Evolutionary conservation across 192 early-diverging fungal genomes (phyloP).

Genomic region (Entomortierella parvispora): DNA sequence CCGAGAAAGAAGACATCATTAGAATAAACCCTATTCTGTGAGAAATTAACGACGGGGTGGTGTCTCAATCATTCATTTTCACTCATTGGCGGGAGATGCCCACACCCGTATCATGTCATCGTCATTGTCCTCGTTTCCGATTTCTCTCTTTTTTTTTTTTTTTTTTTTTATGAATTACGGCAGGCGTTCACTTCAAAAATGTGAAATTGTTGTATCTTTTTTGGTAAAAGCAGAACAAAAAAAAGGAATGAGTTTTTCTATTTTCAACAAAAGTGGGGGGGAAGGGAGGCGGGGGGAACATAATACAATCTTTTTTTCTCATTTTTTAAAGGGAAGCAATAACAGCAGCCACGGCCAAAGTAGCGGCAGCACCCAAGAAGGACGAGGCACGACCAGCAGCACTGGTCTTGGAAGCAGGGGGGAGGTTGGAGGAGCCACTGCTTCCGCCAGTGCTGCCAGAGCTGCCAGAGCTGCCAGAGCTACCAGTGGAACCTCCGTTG

Average conservation of each 20-base stretch:
- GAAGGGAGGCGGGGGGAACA: too few species aligned
- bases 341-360: conserved; percentile 4
- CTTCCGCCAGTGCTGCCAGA: background rate
- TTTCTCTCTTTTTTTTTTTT: too few species aligned
- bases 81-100: too few species aligned
- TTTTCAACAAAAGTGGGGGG: too few species aligned
- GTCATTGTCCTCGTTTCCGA: too few species aligned
- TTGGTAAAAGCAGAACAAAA: background rate
- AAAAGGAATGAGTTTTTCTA: background rate
- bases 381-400: background rate
- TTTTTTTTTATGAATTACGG: too few species aligned
- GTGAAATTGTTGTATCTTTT: background rate
- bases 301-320: background rate
- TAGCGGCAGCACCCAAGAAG: conserved; percentile 16
- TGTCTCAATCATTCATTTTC: too few species aligned
- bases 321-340: conserved; percentile 3
- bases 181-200: too few species aligned
- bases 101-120: too few species aligned
- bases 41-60: too few species aligned
- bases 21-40: too few species aligned
- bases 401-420: background rate
- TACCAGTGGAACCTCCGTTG: background rate
- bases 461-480: background rate
- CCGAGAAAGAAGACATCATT: too few species aligned
- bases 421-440: background rate